These are phyloP conservation scores for Arxiozyma bovina DNA, from an alignment of 1,139 yeast species.

Conservation along the genomic window DNA sequence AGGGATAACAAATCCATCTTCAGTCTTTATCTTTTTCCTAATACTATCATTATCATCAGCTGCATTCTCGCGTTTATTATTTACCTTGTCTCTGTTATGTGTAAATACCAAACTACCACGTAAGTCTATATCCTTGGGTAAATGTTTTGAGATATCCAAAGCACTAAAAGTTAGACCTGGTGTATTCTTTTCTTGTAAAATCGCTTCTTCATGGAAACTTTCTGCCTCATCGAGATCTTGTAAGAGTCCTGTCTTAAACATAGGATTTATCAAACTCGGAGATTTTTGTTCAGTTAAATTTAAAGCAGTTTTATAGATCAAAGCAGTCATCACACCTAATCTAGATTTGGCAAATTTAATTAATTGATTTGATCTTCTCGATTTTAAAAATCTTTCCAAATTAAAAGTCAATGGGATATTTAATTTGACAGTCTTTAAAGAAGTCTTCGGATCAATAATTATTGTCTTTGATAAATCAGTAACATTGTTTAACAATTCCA, in stretches of 20 bases:
- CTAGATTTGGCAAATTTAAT: constrained; percentile 56
- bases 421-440: constrained; percentile 37
- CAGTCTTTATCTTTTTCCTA: constrained; percentile 39
- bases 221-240: constrained; percentile 37
- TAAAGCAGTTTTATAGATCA: constrained; percentile 55
- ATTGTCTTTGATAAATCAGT: constrained; percentile 36
- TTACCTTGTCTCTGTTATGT: constrained; percentile 27
- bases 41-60: constrained; percentile 14
- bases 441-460: constrained; percentile 31
- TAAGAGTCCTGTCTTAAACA: constrained; percentile 32
- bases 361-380: constrained; percentile 56
- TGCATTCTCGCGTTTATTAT: constrained; percentile 15
- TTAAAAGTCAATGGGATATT: constrained; percentile 52
- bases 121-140: constrained; percentile 42
- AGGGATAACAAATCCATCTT: constrained; percentile 31
- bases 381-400: constrained; percentile 57
- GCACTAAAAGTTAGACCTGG: constrained; percentile 38
- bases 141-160: constrained; percentile 42
- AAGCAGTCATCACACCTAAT: constrained; percentile 60
- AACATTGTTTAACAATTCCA: constrained; percentile 16
- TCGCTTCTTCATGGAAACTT: constrained; percentile 30
- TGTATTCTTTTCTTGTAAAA: constrained; percentile 30
- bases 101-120: constrained; percentile 41
- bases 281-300: constrained; percentile 49
- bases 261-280: constrained; percentile 35